A percentile compares a stretch with the other conserved stretches of the same genome.
Conservation (phyloP, 371 early-diverging fungal species). For the Mucor lusitanicus region DNA sequence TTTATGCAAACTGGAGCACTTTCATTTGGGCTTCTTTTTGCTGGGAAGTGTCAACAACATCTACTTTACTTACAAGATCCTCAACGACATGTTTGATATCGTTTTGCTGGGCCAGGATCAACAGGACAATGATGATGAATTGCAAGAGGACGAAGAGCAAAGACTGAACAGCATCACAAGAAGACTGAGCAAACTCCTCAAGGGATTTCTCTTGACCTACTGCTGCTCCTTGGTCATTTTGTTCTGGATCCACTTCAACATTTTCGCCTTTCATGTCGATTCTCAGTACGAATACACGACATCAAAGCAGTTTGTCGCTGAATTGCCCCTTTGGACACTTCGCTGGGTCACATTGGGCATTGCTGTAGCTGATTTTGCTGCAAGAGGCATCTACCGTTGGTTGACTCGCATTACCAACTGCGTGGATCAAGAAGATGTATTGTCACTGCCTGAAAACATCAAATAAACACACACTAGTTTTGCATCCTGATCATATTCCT, state of each 20-base stretch:
- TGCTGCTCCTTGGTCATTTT: constrained; percentile 52
- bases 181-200: constrained; percentile 23
- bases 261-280: constrained; percentile 61
- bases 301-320: constrained; percentile 52
- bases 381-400: constrained; percentile 39
- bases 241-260: constrained; percentile 67
- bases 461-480: background rate
- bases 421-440: constrained; percentile 44
- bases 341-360: constrained; percentile 65
- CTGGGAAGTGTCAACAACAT: constrained; percentile 61
- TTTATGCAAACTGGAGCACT: constrained; percentile 56
- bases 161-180: constrained; percentile 12
- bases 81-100: constrained; percentile 63
- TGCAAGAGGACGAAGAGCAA: constrained; percentile 9
- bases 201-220: constrained; percentile 37
- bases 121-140: constrained; percentile 5
- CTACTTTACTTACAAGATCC: constrained; percentile 55
- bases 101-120: constrained; percentile 35
- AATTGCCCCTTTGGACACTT: constrained; percentile 61
- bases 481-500: background rate
- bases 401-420: constrained; percentile 26
- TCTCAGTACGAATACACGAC: constrained; percentile 16
- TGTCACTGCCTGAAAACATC: constrained; percentile 31
- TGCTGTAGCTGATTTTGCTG: constrained; percentile 55
- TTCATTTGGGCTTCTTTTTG: constrained; percentile 66